Base-by-base conservation (phyloP, 2,329 filamentous ascomycete species). In the Aspergillus sergii region DNA sequence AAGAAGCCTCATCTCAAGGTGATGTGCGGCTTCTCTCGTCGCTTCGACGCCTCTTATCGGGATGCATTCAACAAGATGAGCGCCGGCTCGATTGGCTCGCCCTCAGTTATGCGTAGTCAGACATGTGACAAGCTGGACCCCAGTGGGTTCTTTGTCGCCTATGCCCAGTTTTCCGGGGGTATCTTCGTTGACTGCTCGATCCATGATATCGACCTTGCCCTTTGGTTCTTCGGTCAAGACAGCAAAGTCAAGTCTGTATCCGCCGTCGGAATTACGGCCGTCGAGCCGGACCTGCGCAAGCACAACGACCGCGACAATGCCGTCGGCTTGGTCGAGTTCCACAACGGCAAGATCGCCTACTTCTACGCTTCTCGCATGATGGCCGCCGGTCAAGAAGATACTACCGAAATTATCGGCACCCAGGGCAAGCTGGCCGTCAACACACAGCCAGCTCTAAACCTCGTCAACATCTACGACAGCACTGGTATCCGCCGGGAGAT, bases 171-270 rank as follows among this genome's bases (percentile, higher is more conserved):
- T 76, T 85, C 81, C 1, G 89, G 89, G 39, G 88, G 88, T 26
- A 89, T 91, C 72, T 91, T 91, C 69, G 89, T 91, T 62, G 89
- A 91, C 79, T 89, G 86, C 78, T 87, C 85, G 58, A 87, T 91
- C 71, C 89, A 91, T 79, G 89, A 91, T 69, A 91, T 91, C 68
- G 87, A 89, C 65, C 82, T 90, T 2, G 81, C 86, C 0, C 78
- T 89, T 2, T 89, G 87, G 86, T 89, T 86, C 79, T 88, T 89
- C 70, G 85, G 85, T 11, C 76, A 84, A 54, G 81, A 85, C 54
- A 80, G 78, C 46, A 74, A 80, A 16, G 81, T 88, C 66, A 89
- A 88, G 75, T 83, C 79, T 55, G 84, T 87, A 10, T 80, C 81
- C 0, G 85, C 86, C 0, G 76, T 84, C 2, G 87, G 87, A 11